Evolutionary conservation across 2,329 filamentous ascomycete species (phyloP), one percentile per base, ranked within the genome.

Genomic region (Fusarium heterosporum): DNA sequence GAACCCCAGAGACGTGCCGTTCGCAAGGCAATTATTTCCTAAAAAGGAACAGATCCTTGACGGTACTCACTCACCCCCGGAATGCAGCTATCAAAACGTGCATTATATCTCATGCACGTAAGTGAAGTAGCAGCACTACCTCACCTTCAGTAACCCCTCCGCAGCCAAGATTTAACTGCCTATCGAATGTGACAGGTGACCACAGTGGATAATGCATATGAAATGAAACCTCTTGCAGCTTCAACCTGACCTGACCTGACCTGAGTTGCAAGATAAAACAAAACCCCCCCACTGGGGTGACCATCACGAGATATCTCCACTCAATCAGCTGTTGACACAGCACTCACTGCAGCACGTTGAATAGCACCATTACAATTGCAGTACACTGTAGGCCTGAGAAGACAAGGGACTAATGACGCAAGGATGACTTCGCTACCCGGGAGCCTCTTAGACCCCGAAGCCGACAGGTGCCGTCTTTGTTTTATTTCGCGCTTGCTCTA

Each of bases 181-280:
- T 45, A 28, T 29, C 22, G 45, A 60, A 64, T 52, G 19, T 65
- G 64, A 65, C 12, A 68, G 65, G 43, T 66, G 65, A 61, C 17
- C 55, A 41, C 10, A n/a, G 30, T 22, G 61, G 40, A 42, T 41
- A 28, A 26, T 51, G 16, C 11, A 36, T 36, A n/a, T 10, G 34
- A 40, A 50, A 41, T 34, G 30, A 53, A 53, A 19, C 46, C 36
- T 48, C 39, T 26, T n/a, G 17, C 36, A 34, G 25, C 28, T 17
- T 11, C 38, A 25, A 19, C 55, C 42, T 65, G 34, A 55, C 19
- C 47, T 65, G 34, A 55, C 19, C 47, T 53, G 36, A 38, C 28
- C 58, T 41, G 29, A 25, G 30, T 41, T 41, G 26, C 22, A 45
- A 30, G 41, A 47, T 13, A 54, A 17, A 39, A 45, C 32, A 42